Conservation (phyloP, 169 alveolate genomes). For the Babesia caballi region DNA sequence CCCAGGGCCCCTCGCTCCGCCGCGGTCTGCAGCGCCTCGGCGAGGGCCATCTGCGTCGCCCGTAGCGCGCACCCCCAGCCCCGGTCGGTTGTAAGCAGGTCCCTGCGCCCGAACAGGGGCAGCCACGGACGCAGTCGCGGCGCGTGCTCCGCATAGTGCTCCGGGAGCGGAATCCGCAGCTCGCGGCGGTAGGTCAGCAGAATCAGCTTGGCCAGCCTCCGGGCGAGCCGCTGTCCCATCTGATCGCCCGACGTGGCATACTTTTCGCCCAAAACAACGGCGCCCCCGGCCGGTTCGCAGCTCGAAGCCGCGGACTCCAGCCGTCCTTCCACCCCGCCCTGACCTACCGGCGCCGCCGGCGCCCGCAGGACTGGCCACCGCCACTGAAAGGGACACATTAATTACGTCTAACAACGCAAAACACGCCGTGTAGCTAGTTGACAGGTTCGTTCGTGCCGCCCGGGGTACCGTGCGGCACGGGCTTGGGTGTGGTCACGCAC, state of each 20-base stretch:
- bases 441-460: conserved; percentile 6
- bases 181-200: conserved; percentile 55
- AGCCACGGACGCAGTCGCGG: not conserved
- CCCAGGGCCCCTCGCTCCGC: not conserved
- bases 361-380: too few species aligned
- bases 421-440: not conserved
- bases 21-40: conserved; percentile 51
- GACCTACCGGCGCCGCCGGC: too few species aligned
- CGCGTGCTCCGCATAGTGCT: not conserved
- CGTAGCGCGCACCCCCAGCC: conserved; percentile 78
- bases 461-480: not conserved
- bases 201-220: not conserved
- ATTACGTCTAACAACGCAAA: too few species aligned
- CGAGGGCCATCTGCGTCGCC: conserved; percentile 74
- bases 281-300: too few species aligned
- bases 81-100: conserved; percentile 37
- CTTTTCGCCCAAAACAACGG: not conserved
- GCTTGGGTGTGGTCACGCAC: conserved; percentile 4
- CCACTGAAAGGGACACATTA: too few species aligned
- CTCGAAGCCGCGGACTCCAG: too few species aligned
- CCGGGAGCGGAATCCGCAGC: conserved; percentile 16
- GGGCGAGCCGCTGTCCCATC: not conserved
- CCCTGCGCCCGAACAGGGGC: not conserved
- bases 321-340: too few species aligned
- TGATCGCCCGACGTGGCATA: not conserved